Evolutionary conservation across 257 asterid species (phyloP), one percentile per base, ranked within the genome.

Genomic region (Solanum corneliomulleri): DNA sequence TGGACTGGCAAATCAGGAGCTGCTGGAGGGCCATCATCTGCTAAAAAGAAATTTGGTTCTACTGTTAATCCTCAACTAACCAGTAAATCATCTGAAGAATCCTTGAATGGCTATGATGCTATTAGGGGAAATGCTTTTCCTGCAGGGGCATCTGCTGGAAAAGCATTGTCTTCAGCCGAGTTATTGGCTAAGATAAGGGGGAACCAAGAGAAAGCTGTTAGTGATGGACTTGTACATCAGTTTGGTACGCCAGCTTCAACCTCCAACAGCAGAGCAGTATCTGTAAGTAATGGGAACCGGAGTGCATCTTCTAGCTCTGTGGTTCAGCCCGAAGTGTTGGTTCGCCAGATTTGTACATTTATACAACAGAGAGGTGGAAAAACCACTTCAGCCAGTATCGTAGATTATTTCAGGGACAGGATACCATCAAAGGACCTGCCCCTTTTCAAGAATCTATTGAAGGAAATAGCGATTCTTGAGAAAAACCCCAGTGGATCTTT

Each of bases 1-100:
- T 97, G 99, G 99, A 97, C 99, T 1, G 99, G 99, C 66, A 92
- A 71, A 92, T 92, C 98, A 49, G 99, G 99, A 83, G 93, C 96
- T 35, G 99, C 99, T 33, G 99, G 99, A 85, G 99, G 96, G 82
- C 99, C 98, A 23, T 89, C 95, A 75, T 92, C 98, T 27, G 88
- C 90, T 45, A 91, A 88, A 86, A 92, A 92, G 87, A 94, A 92
- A 93, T 97, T 97, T 78, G 99, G 99, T 74, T 94, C 98, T 16
- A 89, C 99, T 3, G 82, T 93, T 49, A 94, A 93, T 86, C 66
- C 93, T 83, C 95, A 88, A 83, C 72, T 95, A 23, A 87, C 89
- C 47, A 89, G 83, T 84, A 92, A 77, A 88, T 76, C 94, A 83
- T 76, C 92, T 23, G 94, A 85, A 86, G 92, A 90, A 56, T 47